These are phyloP conservation scores for Malania oleifera DNA, from an alignment of 164 flowering plant genomes.

Conservation along the genomic window DNA sequence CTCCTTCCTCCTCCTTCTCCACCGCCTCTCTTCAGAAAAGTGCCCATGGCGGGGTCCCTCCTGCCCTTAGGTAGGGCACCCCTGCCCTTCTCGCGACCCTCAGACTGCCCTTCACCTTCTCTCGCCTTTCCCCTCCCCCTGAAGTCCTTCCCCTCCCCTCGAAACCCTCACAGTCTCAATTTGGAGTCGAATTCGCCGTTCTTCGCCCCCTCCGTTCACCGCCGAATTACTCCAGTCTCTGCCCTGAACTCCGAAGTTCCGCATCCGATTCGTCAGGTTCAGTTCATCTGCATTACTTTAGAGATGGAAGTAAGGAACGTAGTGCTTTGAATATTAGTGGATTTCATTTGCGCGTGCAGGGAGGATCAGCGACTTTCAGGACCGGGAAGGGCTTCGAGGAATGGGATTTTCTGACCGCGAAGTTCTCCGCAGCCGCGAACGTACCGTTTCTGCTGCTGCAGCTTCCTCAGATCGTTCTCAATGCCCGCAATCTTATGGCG, in stretches of 20 bases:
- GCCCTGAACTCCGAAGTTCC: neutral
- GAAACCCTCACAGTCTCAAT: neutral
- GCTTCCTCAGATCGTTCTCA: constrained; percentile 83
- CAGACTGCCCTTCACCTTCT: neutral
- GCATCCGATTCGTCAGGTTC: neutral
- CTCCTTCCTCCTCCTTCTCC: neutral
- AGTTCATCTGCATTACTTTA: neutral
- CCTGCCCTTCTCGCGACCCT: neutral
- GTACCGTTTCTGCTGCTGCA: constrained; percentile 71
- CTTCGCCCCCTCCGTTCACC: neutral
- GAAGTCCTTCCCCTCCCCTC: neutral
- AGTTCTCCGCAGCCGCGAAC: constrained; percentile 72
- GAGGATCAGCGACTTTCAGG: constrained; percentile 22
- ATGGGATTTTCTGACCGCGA: constrained; percentile 75
- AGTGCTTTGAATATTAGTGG: neutral
- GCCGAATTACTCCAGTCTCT: neutral
- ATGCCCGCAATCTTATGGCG: constrained; percentile 71
- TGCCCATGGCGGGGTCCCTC: constrained; percentile 10
- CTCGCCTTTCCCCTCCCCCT: neutral
- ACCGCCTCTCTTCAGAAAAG: neutral
- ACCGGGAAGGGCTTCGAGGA: constrained; percentile 31
- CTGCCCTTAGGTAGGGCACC: constrained; percentile 15
- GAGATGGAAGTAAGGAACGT: neutral
- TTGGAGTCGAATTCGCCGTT: neutral
- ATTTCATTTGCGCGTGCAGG: no score